phyloP scores from a whole-genome alignment of 2,329 filamentous ascomycete genomes.

The Monosporascus sp. region DNA sequence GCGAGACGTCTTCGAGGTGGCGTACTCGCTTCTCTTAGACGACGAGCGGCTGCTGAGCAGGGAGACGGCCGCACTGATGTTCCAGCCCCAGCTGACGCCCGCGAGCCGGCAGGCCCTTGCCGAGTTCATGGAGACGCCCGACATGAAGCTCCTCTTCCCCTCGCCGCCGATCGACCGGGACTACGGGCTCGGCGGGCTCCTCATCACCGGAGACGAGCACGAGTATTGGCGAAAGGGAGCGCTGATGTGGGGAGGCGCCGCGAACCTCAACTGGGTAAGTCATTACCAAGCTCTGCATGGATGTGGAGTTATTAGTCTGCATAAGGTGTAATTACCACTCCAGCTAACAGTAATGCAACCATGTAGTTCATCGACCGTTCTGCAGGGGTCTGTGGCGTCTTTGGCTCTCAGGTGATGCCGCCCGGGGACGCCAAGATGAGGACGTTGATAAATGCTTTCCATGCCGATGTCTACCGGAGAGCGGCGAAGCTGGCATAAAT shows the following conservation, averaged over 20 bases:
- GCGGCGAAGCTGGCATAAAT: conserved; percentile 2
- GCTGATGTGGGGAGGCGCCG: conserved; percentile 38
- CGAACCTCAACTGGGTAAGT: conserved; percentile 42
- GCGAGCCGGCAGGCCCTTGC: conserved; percentile 16
- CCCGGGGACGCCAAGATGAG: conserved; percentile 31
- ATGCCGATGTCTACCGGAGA: conserved; percentile 33
- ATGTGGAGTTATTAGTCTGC: neutral
- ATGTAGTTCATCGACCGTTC: conserved; percentile 27
- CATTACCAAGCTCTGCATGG: neutral
- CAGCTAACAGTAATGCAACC: neutral
- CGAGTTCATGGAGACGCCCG: conserved; percentile 19
- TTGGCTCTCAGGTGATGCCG: conserved; percentile 37
- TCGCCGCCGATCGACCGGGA: conserved; percentile 30
- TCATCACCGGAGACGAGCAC: conserved; percentile 32
- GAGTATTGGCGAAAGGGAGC: conserved; percentile 32
- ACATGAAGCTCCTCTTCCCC: conserved; percentile 24
- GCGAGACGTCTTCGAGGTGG: conserved; percentile 37
- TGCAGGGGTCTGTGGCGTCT: conserved; percentile 34
- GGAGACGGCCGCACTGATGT: conserved; percentile 37
- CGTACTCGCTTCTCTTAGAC: conserved; percentile 40
- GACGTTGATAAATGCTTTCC: conserved; percentile 29
- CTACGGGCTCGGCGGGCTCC: conserved; percentile 36
- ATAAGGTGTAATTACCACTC: conserved; percentile 5
- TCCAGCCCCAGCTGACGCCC: conserved; percentile 36
- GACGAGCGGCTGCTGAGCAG: conserved; percentile 42